These are phyloP conservation scores for Fusarium sulawesiense DNA, from an alignment of 2,329 filamentous ascomycete genomes.

Conservation along the genomic window DNA sequence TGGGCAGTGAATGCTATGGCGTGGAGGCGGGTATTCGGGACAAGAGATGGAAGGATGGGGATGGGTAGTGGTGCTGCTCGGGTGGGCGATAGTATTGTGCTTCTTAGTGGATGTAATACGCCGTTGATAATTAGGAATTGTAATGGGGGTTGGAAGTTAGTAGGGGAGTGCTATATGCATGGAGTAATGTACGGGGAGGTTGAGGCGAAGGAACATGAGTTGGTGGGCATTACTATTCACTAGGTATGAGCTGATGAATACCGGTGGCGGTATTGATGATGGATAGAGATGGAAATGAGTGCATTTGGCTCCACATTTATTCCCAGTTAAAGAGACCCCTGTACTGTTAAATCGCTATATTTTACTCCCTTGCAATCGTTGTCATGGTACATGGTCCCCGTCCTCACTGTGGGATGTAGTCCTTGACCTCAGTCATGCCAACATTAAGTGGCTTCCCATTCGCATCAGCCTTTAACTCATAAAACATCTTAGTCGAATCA, in stretches of 20 bases:
- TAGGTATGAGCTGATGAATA: no score
- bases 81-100: background rate
- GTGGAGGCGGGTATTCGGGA: background rate
- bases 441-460: background rate
- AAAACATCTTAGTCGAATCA: background rate
- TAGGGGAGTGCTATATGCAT: constrained; percentile 18
- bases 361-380: no score
- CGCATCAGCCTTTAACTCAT: background rate
- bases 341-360: no score
- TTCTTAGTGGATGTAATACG: background rate
- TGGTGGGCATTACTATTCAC: background rate
- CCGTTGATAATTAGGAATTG: background rate
- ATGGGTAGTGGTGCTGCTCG: background rate
- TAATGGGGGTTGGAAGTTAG: accelerated
- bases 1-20: constrained; percentile 21
- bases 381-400: no score
- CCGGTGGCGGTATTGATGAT: no score
- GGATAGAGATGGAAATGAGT: no score
- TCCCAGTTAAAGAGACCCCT: no score
- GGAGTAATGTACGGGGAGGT: constrained; percentile 17
- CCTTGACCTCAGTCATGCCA: background rate
- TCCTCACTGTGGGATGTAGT: background rate
- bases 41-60: constrained; percentile 4
- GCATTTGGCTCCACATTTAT: no score
- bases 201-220: background rate